A percentile compares a stretch with the other conserved stretches of the same genome.
Conservation (phyloP, 192 early-diverging fungal genomes). For the Spizellomyces punctatus region DNA sequence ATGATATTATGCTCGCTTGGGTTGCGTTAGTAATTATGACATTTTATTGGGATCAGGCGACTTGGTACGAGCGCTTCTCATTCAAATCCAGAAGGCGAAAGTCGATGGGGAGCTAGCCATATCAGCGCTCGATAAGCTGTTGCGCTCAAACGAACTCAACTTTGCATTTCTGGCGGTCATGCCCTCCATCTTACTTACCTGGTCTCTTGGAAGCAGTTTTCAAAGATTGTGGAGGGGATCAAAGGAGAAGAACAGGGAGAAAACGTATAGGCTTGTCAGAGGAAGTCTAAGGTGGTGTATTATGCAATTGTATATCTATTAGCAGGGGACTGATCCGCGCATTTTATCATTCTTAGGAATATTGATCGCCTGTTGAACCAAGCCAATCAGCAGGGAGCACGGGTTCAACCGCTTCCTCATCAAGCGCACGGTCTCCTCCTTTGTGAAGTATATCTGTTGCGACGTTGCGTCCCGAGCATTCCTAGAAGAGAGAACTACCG, state of each 20-base stretch:
- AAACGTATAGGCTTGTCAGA: conserved; percentile 52
- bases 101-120: conserved; percentile 91
- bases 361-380: conserved; percentile 62
- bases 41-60: conserved; percentile 27
- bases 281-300: conserved; percentile 42
- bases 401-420: conserved; percentile 39
- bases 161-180: conserved; percentile 86
- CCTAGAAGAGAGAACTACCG: conserved; percentile 53
- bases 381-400: conserved; percentile 7
- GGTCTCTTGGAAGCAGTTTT: conserved; percentile 47
- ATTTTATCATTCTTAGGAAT: conserved; percentile 22
- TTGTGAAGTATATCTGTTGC: conserved; percentile 66
- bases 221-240: conserved; percentile 40
- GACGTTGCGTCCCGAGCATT: conserved; percentile 46
- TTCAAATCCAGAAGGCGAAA: conserved; percentile 88
- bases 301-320: no score
- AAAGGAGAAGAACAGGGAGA: conserved; percentile 41
- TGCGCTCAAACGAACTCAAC: conserved; percentile 93
- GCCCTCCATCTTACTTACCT: conserved; percentile 67
- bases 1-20: neutral
- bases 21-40: neutral
- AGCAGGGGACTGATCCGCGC: neutral
- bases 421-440: conserved; percentile 66
- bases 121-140: conserved; percentile 87
- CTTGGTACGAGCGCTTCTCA: conserved; percentile 49